Evolutionary conservation across 495 filamentous ascomycete genomes (phyloP).

Genomic region (Platismatia glauca): DNA sequence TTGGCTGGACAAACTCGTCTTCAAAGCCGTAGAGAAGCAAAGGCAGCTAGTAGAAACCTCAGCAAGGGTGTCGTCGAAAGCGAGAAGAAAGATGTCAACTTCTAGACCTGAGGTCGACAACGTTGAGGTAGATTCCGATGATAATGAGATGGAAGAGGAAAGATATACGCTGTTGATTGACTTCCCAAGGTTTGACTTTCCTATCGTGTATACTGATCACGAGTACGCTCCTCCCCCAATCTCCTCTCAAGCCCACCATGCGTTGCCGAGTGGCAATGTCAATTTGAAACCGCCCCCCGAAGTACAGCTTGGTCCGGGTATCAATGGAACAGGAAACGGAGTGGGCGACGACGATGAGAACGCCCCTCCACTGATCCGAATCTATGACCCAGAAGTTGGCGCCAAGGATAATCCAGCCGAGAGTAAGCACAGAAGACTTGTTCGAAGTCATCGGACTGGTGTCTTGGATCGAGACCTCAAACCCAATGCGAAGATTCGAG

Average conservation of each 20-base stretch:
- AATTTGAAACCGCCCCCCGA: constrained; percentile 70
- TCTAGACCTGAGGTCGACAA: constrained; percentile 25
- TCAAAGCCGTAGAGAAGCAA: constrained; percentile 72
- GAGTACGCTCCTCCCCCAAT: constrained; percentile 81
- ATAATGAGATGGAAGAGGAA: constrained; percentile 35
- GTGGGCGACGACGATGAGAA: constrained; percentile 43
- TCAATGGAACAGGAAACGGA: constrained; percentile 49
- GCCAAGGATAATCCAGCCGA: constrained; percentile 87
- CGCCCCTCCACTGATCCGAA: constrained; percentile 56
- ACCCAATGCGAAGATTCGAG: constrained; percentile 91
- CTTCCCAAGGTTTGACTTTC: constrained; percentile 90
- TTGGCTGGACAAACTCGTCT: constrained; percentile 92
- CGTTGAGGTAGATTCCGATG: constrained; percentile 23
- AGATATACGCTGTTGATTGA: constrained; percentile 77
- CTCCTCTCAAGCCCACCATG: constrained; percentile 56
- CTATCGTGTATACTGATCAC: constrained; percentile 88
- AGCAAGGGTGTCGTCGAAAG: constrained; percentile 24
- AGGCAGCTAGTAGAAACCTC: constrained; percentile 48
- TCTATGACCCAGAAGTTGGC: constrained; percentile 92
- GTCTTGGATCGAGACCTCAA: constrained; percentile 88
- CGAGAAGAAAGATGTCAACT: constrained; percentile 27
- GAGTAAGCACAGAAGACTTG: constrained; percentile 84
- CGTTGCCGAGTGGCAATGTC: constrained; percentile 54
- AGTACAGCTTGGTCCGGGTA: constrained; percentile 74
- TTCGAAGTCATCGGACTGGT: constrained; percentile 87